phyloP scores from a whole-genome alignment of 2,329 filamentous ascomycete genomes.

The Trichoderma oligosporum region DNA sequence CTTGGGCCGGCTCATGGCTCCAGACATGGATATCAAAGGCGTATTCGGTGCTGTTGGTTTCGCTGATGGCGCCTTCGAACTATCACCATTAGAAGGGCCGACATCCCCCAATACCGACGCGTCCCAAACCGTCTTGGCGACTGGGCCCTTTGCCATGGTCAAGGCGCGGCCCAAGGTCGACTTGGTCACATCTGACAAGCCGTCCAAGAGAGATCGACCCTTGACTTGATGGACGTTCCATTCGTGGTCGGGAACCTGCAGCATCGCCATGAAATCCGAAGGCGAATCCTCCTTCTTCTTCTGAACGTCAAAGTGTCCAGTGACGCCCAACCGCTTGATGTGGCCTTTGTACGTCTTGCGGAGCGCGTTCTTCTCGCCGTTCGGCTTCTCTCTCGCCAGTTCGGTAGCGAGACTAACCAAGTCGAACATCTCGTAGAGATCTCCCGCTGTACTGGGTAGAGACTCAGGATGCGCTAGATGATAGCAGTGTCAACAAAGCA shows the following conservation, averaged over 20 bases:
- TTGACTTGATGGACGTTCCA: conserved; percentile 54
- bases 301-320: conserved; percentile 56
- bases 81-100: conserved; percentile 39
- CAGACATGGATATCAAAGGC: conserved; percentile 38
- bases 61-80: conserved; percentile 41
- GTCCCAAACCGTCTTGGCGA: conserved; percentile 55
- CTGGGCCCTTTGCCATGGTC: conserved; percentile 55
- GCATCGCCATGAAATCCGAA: conserved; percentile 51
- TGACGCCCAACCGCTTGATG: conserved; percentile 60
- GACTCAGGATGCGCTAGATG: conserved; percentile 48
- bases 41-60: conserved; percentile 53
- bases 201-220: conserved; percentile 52
- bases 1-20: conserved; percentile 37
- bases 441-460: conserved; percentile 48
- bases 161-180: conserved; percentile 48
- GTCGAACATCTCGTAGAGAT: conserved; percentile 58
- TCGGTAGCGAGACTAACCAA: conserved; percentile 55
- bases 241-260: conserved; percentile 51
- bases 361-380: conserved; percentile 63
- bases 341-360: conserved; percentile 67
- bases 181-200: conserved; percentile 45
- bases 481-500: conserved; percentile 44
- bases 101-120: conserved; percentile 56
- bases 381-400: conserved; percentile 60
- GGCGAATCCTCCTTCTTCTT: conserved; percentile 53